A percentile compares a stretch with the other conserved stretches of the same genome.
Evolutionary conservation across 306 rosid species (phyloP).

Genomic region (Trifolium repens): DNA sequence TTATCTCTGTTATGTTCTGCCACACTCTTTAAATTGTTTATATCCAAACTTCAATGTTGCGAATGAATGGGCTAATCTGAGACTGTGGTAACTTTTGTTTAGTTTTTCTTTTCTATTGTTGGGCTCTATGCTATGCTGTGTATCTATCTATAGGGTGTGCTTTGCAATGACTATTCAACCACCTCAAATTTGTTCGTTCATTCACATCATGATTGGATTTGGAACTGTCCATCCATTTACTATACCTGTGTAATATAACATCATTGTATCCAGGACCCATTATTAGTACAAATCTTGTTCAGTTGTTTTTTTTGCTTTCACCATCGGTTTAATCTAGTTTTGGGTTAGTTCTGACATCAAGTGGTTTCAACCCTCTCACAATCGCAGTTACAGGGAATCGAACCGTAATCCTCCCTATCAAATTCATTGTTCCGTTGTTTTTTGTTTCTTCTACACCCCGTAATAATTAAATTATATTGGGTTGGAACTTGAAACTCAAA

Average conservation of each 20-base stretch:
- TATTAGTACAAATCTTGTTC: background rate
- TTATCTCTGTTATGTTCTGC: background rate
- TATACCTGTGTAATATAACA: background rate
- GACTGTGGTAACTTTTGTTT: slow-evolving; percentile 35
- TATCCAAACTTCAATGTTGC: slow-evolving; percentile 44
- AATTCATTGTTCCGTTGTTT: too few relatives aligned
- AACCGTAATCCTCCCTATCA: too few relatives aligned
- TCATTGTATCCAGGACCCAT: slow-evolving; percentile 28
- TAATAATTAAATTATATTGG: background rate
- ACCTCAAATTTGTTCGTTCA: slow-evolving; percentile 25
- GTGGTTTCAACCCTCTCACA: too few relatives aligned
- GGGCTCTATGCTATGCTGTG: slow-evolving; percentile 40
- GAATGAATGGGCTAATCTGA: slow-evolving; percentile 50
- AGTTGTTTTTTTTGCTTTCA: too few relatives aligned
- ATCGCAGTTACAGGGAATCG: too few relatives aligned
- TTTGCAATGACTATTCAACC: slow-evolving; percentile 25
- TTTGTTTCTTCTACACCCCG: too few relatives aligned
- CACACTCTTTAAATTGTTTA: background rate
- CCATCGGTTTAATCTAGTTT: too few relatives aligned
- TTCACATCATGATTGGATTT: slow-evolving; percentile 35
- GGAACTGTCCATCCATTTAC: background rate
- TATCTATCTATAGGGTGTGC: background rate
- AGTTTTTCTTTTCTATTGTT: slow-evolving; percentile 31
- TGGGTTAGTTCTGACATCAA: too few relatives aligned
- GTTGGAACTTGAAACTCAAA: slow-evolving; percentile 13